Conservation (phyloP, 805 yeast genomes). For the Candida glaebosa region DNA sequence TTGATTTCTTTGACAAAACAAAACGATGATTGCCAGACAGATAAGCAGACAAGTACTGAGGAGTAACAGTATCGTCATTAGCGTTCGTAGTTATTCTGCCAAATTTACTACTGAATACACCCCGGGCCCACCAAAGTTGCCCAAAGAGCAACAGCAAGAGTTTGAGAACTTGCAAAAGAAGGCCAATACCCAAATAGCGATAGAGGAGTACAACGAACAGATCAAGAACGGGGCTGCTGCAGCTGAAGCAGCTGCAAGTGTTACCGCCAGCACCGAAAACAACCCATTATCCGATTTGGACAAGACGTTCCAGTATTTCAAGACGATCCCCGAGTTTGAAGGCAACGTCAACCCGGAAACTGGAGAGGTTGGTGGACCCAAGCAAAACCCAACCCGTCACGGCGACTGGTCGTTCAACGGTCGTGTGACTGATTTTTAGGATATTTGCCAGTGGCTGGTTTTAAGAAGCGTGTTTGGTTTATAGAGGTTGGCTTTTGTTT, state of each 20-base stretch:
- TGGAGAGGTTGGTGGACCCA: constrained; percentile 96
- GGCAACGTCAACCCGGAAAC: constrained; percentile 91
- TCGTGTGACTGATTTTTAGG: constrained; percentile 86
- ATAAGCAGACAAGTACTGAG: background rate
- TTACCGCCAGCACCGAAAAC: constrained; percentile 19
- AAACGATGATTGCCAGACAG: background rate
- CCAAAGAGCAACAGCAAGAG: constrained; percentile 82
- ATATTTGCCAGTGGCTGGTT: too few species aligned
- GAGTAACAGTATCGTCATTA: background rate
- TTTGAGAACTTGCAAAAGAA: constrained; percentile 80
- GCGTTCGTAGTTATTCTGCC: constrained; percentile 12
- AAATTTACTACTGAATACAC: constrained; percentile 23
- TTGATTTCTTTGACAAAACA: too few species aligned
- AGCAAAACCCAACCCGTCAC: constrained; percentile 90
- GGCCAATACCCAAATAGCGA: constrained; percentile 76
- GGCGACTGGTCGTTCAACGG: constrained; percentile 90
- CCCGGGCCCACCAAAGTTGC: constrained; percentile 65
- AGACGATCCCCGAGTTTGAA: constrained; percentile 90
- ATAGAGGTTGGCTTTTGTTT: too few species aligned
- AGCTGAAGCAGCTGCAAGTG: constrained; percentile 18
- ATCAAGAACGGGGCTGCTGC: constrained; percentile 29
- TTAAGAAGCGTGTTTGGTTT: too few species aligned
- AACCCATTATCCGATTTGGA: constrained; percentile 48
- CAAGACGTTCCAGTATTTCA: constrained; percentile 54
- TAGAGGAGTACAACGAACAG: constrained; percentile 65